phyloP scores from a whole-genome alignment of 1,284 basidiomycete species.

The Tausonia pullulans region DNA sequence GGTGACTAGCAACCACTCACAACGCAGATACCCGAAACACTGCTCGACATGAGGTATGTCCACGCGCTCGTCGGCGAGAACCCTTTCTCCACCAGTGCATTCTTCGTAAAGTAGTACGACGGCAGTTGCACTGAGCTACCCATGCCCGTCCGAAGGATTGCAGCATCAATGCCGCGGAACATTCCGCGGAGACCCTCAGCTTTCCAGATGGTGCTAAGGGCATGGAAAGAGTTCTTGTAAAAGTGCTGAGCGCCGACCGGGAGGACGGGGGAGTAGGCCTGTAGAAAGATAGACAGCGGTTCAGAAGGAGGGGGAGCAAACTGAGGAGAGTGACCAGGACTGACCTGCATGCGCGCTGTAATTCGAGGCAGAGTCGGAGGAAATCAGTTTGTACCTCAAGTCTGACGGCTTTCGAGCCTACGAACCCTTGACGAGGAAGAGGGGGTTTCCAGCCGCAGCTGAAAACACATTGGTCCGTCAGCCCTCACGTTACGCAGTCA shows the following conservation, averaged over 20 bases:
- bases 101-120: slow-evolving; percentile 87
- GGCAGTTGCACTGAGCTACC: slow-evolving; percentile 89
- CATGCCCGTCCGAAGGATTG: slow-evolving; percentile 86
- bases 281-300: neutral
- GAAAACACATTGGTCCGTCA: slow-evolving; percentile 8
- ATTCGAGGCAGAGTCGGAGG: too few relatives aligned
- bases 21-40: slow-evolving; percentile 83
- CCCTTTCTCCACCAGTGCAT: slow-evolving; percentile 52
- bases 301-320: neutral
- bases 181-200: slow-evolving; percentile 70
- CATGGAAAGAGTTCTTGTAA: slow-evolving; percentile 74
- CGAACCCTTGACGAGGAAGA: slow-evolving; percentile 73
- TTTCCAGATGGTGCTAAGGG: slow-evolving; percentile 64
- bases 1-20: slow-evolving; percentile 40
- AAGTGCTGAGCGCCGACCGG: slow-evolving; percentile 88
- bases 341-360: slow-evolving; percentile 76
- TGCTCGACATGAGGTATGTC: slow-evolving; percentile 80
- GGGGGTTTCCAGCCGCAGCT: slow-evolving; percentile 84
- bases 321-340: slow-evolving; percentile 19
- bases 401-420: too few relatives aligned
- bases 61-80: slow-evolving; percentile 62
- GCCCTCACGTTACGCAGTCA: neutral
- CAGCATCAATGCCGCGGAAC: slow-evolving; percentile 66
- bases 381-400: too few relatives aligned
- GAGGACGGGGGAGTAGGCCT: slow-evolving; percentile 81